A percentile compares a stretch with the other conserved stretches of the same genome.
Evolutionary conservation across 805 yeast genomes (phyloP).

Genomic region (Saccharomycopsis malanga): DNA sequence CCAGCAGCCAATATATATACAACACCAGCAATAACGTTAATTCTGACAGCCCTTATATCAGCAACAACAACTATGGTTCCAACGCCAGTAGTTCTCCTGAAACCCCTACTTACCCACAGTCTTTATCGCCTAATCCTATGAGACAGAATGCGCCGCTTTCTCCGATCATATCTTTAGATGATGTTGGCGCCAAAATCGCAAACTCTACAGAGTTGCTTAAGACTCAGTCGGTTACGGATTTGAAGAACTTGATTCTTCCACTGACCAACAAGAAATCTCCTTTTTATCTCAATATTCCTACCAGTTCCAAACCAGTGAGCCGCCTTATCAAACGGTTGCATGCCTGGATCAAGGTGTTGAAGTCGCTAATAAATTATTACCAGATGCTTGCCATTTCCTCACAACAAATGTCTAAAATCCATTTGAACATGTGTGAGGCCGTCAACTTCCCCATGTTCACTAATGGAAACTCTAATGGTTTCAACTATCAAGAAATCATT

Average conservation of each 20-base stretch:
- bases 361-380: conserved; percentile 15
- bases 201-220: not conserved
- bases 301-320: conserved; percentile 10
- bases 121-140: no score
- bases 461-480: conserved; percentile 12
- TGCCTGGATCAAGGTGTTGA: conserved; percentile 17
- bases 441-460: conserved; percentile 32
- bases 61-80: not conserved
- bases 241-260: conserved; percentile 9
- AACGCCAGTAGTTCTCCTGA: not conserved
- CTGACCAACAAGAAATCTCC: conserved; percentile 14
- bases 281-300: conserved; percentile 14
- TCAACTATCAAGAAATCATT: conserved; percentile 19
- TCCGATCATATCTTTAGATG: not conserved
- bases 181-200: not conserved
- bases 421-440: conserved; percentile 16
- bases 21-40: no score
- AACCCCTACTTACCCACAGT: not conserved
- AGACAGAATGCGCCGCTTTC: not conserved
- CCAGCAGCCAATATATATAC: not conserved
- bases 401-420: conserved; percentile 16
- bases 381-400: conserved; percentile 11
- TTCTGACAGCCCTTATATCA: not conserved
- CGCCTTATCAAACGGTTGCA: conserved; percentile 14
- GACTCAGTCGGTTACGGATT: not conserved